phyloP scores from a whole-genome alignment of 352 stramenopile species.

The Thalassiosira gravida region DNA sequence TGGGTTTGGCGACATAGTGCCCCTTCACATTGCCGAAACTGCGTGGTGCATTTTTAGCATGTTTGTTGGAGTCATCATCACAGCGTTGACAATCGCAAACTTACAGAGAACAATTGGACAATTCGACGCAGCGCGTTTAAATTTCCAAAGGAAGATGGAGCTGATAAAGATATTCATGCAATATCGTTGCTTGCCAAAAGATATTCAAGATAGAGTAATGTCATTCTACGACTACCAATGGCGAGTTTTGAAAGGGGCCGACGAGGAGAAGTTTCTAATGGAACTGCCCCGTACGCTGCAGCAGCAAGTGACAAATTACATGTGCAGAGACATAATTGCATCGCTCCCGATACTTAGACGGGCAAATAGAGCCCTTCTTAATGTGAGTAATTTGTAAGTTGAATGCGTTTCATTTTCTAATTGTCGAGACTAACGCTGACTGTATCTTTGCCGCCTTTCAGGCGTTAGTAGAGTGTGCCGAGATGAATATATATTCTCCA shows the following conservation, averaged over 20 bases:
- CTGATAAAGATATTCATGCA: slow-evolving; percentile 66
- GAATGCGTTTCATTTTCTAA: background rate
- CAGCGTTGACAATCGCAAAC: slow-evolving; percentile 66
- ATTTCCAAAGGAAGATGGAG: slow-evolving; percentile 67
- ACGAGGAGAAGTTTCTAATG: slow-evolving; percentile 56
- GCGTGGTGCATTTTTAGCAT: slow-evolving; percentile 69
- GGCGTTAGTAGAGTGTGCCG: slow-evolving; percentile 58
- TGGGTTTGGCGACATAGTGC: slow-evolving; percentile 75
- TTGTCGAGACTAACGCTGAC: background rate
- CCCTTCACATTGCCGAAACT: slow-evolving; percentile 59
- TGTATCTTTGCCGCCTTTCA: background rate
- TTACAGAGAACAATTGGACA: slow-evolving; percentile 60
- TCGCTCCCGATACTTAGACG: slow-evolving; percentile 60
- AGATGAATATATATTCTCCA: slow-evolving; percentile 66
- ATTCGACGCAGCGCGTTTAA: slow-evolving; percentile 54
- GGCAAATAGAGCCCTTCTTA: slow-evolving; percentile 66
- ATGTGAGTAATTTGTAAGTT: slow-evolving; percentile 31
- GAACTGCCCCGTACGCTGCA: slow-evolving; percentile 67
- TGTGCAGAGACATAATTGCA: slow-evolving; percentile 63
- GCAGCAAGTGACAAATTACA: slow-evolving; percentile 65
- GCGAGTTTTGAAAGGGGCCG: slow-evolving; percentile 45
- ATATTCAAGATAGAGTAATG: slow-evolving; percentile 52
- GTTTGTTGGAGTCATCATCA: slow-evolving; percentile 72
- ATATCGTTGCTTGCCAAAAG: slow-evolving; percentile 50
- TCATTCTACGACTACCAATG: slow-evolving; percentile 70